phyloP scores from a whole-genome alignment of 2,329 filamentous ascomycete species.

The Penicillium sp. region DNA sequence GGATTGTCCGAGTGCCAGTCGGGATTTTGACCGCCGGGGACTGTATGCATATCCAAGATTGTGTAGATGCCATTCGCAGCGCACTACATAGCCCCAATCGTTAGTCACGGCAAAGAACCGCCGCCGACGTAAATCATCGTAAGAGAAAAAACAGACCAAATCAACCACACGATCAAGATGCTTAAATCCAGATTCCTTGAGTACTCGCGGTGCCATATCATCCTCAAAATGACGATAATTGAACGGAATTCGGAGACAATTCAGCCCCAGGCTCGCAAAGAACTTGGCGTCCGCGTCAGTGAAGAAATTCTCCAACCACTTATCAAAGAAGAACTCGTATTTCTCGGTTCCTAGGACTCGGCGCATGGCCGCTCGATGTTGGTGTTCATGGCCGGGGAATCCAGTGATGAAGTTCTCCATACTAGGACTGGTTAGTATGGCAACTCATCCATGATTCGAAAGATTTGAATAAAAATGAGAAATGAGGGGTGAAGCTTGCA shows the following conservation, averaged over 20 bases:
- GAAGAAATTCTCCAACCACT: slow-evolving; percentile 62
- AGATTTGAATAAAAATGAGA: neutral
- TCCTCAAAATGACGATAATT: slow-evolving; percentile 61
- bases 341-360: slow-evolving; percentile 60
- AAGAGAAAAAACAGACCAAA: slow-evolving; percentile 33
- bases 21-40: slow-evolving; percentile 55
- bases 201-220: slow-evolving; percentile 51
- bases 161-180: slow-evolving; percentile 53
- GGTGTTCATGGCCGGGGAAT: slow-evolving; percentile 62
- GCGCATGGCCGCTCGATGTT: slow-evolving; percentile 59
- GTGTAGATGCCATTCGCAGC: slow-evolving; percentile 55
- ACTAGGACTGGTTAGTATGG: slow-evolving; percentile 23
- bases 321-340: slow-evolving; percentile 64
- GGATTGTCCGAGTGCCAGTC: slow-evolving; percentile 57
- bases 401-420: slow-evolving; percentile 69
- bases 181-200: slow-evolving; percentile 52
- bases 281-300: slow-evolving; percentile 62
- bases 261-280: slow-evolving; percentile 59
- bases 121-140: neutral
- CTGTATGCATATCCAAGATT: slow-evolving; percentile 55
- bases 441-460: neutral
- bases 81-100: slow-evolving; percentile 33
- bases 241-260: slow-evolving; percentile 64
- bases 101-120: no score
- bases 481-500: neutral